Percentiles rank a stretch among this genome's conserved stretches.
Conservation (phyloP, 176 grass and related monocot genomes). For the Hyparrhenia diplandra region DNA sequence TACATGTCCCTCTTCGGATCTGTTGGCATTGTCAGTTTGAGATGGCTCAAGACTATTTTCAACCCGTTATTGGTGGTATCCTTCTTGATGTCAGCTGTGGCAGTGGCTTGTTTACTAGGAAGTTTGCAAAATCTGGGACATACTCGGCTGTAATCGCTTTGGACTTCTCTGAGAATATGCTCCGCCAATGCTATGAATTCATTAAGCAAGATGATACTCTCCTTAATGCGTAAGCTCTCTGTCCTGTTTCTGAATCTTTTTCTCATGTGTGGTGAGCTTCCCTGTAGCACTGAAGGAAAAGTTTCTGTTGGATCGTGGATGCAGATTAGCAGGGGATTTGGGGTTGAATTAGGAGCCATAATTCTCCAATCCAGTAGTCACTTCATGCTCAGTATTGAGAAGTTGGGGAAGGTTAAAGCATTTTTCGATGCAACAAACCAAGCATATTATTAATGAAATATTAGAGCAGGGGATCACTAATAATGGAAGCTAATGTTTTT, state of each 20-base stretch:
- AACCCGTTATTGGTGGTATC: slow-evolving; percentile 59
- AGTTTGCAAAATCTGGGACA: slow-evolving; percentile 78
- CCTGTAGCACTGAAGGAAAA: neutral
- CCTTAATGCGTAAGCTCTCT: slow-evolving; percentile 53
- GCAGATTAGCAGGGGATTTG: neutral
- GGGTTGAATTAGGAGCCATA: neutral
- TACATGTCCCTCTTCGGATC: slow-evolving; percentile 8
- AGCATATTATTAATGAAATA: neutral
- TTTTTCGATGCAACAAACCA: neutral
- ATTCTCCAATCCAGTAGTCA: neutral
- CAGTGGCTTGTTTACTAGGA: slow-evolving; percentile 89
- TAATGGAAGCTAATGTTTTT: neutral
- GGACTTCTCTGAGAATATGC: slow-evolving; percentile 99
- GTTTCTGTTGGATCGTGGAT: neutral
- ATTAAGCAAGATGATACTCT: slow-evolving; percentile 73
- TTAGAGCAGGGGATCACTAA: neutral
- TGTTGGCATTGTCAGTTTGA: slow-evolving; percentile 62
- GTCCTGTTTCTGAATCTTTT: slow-evolving; percentile 10
- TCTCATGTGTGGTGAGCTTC: neutral
- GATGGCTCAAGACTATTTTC: slow-evolving; percentile 93
- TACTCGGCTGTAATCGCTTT: slow-evolving; percentile 84
- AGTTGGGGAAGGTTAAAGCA: neutral
- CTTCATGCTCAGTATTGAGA: neutral
- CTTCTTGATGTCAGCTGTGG: slow-evolving; percentile 92
- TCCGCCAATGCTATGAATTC: slow-evolving; percentile 88